Base-by-base conservation (phyloP, 768 basidiomycete species). In the Amanita jacksonii region DNA sequence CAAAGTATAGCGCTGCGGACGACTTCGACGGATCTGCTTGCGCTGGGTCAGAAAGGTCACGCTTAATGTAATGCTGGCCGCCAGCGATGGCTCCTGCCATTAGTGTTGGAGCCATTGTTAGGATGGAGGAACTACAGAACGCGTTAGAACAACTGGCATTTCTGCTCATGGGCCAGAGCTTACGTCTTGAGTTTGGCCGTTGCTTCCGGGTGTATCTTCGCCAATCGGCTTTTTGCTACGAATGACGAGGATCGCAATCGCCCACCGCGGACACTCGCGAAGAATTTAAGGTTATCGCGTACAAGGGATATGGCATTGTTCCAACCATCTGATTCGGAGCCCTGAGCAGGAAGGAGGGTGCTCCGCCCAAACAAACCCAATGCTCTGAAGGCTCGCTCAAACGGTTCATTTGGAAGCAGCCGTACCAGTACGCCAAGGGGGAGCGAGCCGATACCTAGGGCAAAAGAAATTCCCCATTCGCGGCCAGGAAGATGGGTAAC, bases 391-490 rank as follows among this genome's bases (percentile, higher is more conserved):
- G 64, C 32, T 35, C 52, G 71, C 53, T 88, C 85, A 56, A 91
- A 79, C 0, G 89, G 87, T 25, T 55, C 73, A 54, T 84, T 91
- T 37, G 94, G 94, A 22, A 93, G 60, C 16, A 79, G 62, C 33
- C 94, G 87, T 48, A 93, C 73, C 49, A 91, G 55, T 28, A 69
- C 81, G 41, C 90, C 96, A 53, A 94, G 72, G 4, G 94, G 96
- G 35, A 98, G 77, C 8, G 96, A 83, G 37, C 91, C 76, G 33
- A 83, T 49, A 27, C 94, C 96, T 25, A 97, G 73, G 38, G 89
- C 82, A 30, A 99, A 66, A 0, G 88, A 86, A 51, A 98, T 88
- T 42, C 79, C 92, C 96, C 96, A 99, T 60, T 94, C 90, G 31
- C 77, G 77, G 7, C 85, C 90, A 30, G 67, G 66, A 40, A 98